Base-by-base conservation (phyloP, 1,284 basidiomycete species). In the Heterobasidion irregulare region DNA sequence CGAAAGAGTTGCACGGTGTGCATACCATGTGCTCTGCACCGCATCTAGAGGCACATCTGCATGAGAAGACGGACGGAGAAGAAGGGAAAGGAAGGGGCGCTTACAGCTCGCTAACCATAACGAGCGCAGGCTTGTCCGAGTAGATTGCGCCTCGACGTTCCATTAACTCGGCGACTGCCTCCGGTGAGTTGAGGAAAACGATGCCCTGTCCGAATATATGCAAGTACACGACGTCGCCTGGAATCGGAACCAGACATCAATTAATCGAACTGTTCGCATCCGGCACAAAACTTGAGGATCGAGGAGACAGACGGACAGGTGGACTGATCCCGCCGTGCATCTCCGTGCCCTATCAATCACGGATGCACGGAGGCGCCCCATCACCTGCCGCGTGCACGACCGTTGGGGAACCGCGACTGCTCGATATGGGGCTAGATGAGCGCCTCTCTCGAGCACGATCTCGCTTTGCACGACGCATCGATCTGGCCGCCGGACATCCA, bases 91-190 rank as follows among this genome's bases (percentile, higher is more conserved):
- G 26, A 26, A 26, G 26, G 26, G 26, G 26, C 26, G 26, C 26
- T 26, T 41, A 41, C 38, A 41, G n/a, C n/a, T 41, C 38, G 38
- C 38, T 71, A 49, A 72, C 73, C 86, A 89, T 89, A 53, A 83
- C 72, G 38, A 88, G 70, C 38, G 72, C 71, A 0, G 84, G 84
- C 62, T 84, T 86, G 68, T 89, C 86, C 18, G 84, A 82, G 66
- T 89, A 89, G 54, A 86, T 81, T 7, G 75, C 72, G 18, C 84
- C 83, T 35, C 80, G 78, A 64, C 79, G 84, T 58, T 87, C 85
- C 58, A 89, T 70, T 52, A 89, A 69, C 47, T 87, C 86, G 45
- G 72, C 70, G 0, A 75, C 79, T 0, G 75, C 80, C 52, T 84
- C 75, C 6, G 77, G 73, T 49, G 74, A 78, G 67, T 83, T 86